Base-by-base conservation (phyloP, 139 green algal species). In the Coccomyxa sp. region DNA sequence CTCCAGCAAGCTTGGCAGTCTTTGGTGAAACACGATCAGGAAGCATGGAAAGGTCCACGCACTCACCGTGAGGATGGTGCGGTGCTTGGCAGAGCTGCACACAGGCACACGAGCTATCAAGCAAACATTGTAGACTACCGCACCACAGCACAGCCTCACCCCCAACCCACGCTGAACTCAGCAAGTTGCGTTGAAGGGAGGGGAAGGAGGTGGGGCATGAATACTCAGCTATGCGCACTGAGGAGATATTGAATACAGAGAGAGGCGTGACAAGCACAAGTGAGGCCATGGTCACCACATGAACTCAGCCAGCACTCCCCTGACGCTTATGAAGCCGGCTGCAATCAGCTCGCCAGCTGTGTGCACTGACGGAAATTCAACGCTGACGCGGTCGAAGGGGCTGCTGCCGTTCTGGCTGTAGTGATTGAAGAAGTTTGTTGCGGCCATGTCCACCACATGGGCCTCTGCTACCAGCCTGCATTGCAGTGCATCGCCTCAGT, bases 51-150 rank as follows among this genome's bases (percentile, higher is more conserved):
- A 58, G 44, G 14, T 14, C 44, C 10, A 58, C 14, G 44, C 12
- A 58, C 50, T 64, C 5, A 64, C 50, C 50, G n/a, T 37, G 24
- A 71, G 64, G 14, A 71, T 10, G 7, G 33, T 71, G 24, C 64
- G 27, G 64, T 71, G 64, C 64, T 71, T 71, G 27, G 64, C 64
- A 31, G 64, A 71, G 64, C 64, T 71, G 64, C 64, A 71, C n/a
- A n/a, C n/a, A n/a, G n/a, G n/a, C n/a, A n/a, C n/a, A n/a, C n/a
- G n/a, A n/a, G n/a, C n/a, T n/a, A n/a, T n/a, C n/a, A n/a, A n/a
- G n/a, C n/a, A n/a, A n/a, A n/a, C n/a, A n/a, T n/a, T n/a, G n/a
- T n/a, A n/a, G n/a, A n/a, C n/a, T n/a, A n/a, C n/a, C n/a, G n/a
- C n/a, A n/a, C n/a, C n/a, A n/a, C n/a, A n/a, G n/a, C n/a, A n/a